Conservation (phyloP, 352 stramenopile species). For the Elongisporangium prolatum region DNA sequence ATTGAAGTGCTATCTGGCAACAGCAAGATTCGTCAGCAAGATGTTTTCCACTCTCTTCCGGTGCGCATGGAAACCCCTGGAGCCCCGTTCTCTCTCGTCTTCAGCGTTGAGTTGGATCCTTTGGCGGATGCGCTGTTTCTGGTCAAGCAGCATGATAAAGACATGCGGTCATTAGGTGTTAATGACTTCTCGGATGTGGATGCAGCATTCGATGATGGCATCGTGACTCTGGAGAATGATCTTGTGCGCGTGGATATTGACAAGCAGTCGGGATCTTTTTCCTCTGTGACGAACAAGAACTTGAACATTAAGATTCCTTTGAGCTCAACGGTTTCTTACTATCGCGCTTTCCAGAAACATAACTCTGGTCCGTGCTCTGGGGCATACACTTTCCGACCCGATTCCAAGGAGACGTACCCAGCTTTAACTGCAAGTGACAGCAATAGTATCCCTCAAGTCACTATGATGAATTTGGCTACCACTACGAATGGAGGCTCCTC, state of each 20-base stretch:
- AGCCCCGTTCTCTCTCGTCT: constrained; percentile 61
- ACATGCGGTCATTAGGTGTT: neutral
- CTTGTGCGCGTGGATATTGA: constrained; percentile 49
- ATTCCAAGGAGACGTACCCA: constrained; percentile 61
- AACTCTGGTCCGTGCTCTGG: constrained; percentile 81
- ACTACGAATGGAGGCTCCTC: constrained; percentile 17
- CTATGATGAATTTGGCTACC: constrained; percentile 39
- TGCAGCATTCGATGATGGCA: constrained; percentile 3
- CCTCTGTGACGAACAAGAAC: constrained; percentile 67
- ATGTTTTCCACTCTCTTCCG: constrained; percentile 49
- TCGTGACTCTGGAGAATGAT: constrained; percentile 60
- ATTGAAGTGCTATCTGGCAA: constrained; percentile 33
- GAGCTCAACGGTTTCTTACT: constrained; percentile 50
- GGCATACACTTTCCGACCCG: constrained; percentile 96
- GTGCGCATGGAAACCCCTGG: constrained; percentile 44
- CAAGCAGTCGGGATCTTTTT: constrained; percentile 42
- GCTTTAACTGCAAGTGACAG: constrained; percentile 15
- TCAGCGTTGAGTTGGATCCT: constrained; percentile 56
- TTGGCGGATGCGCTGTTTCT: constrained; percentile 45
- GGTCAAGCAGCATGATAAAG: constrained; percentile 33
- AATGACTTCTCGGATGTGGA: neutral
- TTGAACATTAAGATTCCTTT: constrained; percentile 58
- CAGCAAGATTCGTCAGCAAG: constrained; percentile 25
- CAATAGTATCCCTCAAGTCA: constrained; percentile 17
- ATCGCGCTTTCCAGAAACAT: constrained; percentile 47